Evolutionary conservation across 805 yeast genomes (phyloP), one percentile per base, ranked within the genome.

Genomic region (Yarrowia sp.): DNA sequence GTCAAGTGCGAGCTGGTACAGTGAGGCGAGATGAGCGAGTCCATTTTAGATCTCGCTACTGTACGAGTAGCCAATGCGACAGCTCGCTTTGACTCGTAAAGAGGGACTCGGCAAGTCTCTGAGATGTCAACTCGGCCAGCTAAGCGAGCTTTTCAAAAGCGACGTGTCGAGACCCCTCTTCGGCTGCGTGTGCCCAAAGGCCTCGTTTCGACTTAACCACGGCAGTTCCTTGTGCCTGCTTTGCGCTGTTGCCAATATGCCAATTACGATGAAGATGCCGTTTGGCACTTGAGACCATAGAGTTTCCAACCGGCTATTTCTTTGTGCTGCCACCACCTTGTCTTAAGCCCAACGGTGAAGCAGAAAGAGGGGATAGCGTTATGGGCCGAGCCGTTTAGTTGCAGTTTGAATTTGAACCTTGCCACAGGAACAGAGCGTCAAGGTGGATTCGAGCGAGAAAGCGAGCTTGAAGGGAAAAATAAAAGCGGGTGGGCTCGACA

Each of bases 291-390:
- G 38, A 7, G 30, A 4, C 6, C 30, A 24, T 24, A 24, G 30
- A 24, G 30, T 24, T 24, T 24, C 30, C 30, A 24, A 19, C 60
- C 60, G 60, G 60, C 44, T 55, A 39, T 24, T 30, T 55, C 61
- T 55, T 55, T 55, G 44, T 39, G 30, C 36, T 53, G 42, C 34
- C 30, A 9, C 34, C 24, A 24, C 46, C 43, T 55, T 39, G 46
- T 55, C 61, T 38, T 40, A 55, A 39, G 61, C 46, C 61, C 64
- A 58, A 58, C 64, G 64, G 50, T 43, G 64, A 58, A 58, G 64
- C 64, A 58, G 64, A 34, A 58, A 58, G 39, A 55, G 61, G 61
- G 61, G 64, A 58, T 58, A 58, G 50, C 50, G 50, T 58, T 58
- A 43, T 58, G 64, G 64, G 50, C 64, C 64, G 50, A 58, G 64